These are phyloP conservation scores for Fusarium irregulare DNA, from an alignment of 2,329 filamentous ascomycete species.

Conservation along the genomic window DNA sequence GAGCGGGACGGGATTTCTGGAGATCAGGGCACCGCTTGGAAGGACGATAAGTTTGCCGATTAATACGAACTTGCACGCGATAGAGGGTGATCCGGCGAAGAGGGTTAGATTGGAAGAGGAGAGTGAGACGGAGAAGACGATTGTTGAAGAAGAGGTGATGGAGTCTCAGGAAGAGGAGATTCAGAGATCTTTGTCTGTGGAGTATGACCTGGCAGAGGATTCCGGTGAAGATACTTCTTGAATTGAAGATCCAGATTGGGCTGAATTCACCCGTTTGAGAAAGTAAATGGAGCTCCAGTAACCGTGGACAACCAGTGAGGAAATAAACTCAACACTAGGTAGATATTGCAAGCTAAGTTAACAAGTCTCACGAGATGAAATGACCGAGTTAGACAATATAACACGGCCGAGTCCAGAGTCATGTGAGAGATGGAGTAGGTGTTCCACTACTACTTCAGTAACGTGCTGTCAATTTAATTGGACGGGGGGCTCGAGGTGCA, in stretches of 20 bases:
- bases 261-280: fast-evolving
- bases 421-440: neutral
- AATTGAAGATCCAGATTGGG: neutral
- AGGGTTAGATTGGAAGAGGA: neutral
- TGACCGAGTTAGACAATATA: fast-evolving
- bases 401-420: fast-evolving
- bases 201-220: neutral
- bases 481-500: neutral
- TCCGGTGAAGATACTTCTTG: neutral
- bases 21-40: neutral
- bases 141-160: neutral
- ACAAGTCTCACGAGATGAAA: neutral
- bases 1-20: neutral
- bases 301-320: too few relatives aligned
- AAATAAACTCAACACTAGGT: neutral
- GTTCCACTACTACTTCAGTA: neutral
- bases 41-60: neutral
- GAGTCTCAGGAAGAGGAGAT: neutral
- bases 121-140: neutral
- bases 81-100: neutral
- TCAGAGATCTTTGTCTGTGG: neutral
- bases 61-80: fast-evolving
- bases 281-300: neutral
- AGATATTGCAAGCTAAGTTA: too few relatives aligned
- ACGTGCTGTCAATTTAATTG: neutral